phyloP scores from a whole-genome alignment of 441 rosid species.

The Arabidopsis hybrid region DNA sequence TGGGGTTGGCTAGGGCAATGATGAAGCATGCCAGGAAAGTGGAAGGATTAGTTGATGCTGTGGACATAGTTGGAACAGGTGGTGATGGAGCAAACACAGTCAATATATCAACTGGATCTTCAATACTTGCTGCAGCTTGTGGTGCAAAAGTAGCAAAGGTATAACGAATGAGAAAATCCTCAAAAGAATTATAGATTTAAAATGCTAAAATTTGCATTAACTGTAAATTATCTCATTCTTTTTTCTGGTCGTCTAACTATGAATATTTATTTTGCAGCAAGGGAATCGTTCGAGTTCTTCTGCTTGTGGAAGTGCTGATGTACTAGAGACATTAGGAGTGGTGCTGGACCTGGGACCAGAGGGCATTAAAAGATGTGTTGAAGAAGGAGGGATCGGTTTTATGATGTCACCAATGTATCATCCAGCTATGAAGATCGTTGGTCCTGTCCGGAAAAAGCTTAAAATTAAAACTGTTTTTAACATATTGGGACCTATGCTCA shows the following conservation, averaged over 20 bases:
- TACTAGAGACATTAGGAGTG: constrained; percentile 81
- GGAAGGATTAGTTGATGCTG: constrained; percentile 75
- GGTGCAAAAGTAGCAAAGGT: constrained; percentile 98
- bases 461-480: constrained; percentile 90
- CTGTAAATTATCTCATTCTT: not conserved
- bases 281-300: constrained; percentile 98
- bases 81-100: constrained; percentile 98
- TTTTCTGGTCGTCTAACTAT: too few relatives aligned
- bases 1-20: constrained; percentile 91
- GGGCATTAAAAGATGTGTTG: constrained; percentile 78
- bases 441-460: constrained; percentile 84
- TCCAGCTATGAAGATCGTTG: constrained; percentile 91
- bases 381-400: constrained; percentile 90
- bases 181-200: not conserved
- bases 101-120: constrained; percentile 93
- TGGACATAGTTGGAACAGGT: constrained; percentile 95
- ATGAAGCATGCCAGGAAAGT: constrained; percentile 76
- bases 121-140: constrained; percentile 92
- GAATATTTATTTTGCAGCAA: constrained; percentile 62
- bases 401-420: constrained; percentile 94
- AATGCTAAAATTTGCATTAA: not conserved
- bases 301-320: constrained; percentile 99
- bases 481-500: constrained; percentile 90
- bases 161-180: not conserved
- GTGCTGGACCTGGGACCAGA: constrained; percentile 82